These are phyloP conservation scores for Lophiostoma macrostomum DNA, from an alignment of 495 filamentous ascomycete genomes.

Conservation along the genomic window DNA sequence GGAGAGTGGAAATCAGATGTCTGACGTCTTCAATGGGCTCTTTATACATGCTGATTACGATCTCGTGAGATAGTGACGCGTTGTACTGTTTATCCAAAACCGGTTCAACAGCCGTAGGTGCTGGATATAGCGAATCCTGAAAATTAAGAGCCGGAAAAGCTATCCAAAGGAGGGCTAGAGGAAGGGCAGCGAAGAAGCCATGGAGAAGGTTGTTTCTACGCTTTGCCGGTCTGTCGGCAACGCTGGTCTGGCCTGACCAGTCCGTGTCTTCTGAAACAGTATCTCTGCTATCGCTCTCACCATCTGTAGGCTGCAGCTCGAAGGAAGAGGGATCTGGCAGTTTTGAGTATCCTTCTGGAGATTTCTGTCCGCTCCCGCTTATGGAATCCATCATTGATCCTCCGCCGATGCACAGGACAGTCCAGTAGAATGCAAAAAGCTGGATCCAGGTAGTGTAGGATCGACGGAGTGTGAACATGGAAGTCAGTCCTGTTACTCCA, in stretches of 20 bases:
- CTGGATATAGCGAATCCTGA: background rate
- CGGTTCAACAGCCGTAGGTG: background rate
- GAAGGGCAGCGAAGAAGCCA: background rate
- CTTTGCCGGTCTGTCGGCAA: background rate
- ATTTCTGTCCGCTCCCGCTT: background rate
- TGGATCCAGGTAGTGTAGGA: conserved; percentile 8
- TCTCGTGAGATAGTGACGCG: conserved; percentile 31
- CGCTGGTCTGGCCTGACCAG: background rate
- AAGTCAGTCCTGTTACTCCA: background rate
- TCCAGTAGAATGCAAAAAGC: background rate
- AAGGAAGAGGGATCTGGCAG: background rate
- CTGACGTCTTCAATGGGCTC: conserved; percentile 33
- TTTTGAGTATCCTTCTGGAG: background rate
- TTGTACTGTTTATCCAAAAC: conserved; percentile 9
- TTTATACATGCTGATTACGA: conserved; percentile 44
- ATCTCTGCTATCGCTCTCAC: conserved; percentile 2
- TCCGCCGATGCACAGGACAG: background rate
- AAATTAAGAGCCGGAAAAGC: conserved; percentile 13
- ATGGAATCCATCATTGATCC: background rate
- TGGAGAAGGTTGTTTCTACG: conserved; percentile 1
- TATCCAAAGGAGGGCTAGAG: conserved; percentile 7
- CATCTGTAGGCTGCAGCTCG: background rate
- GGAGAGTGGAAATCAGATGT: conserved; percentile 33
- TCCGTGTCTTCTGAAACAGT: background rate
- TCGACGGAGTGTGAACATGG: conserved; percentile 5